Conservation (phyloP, 805 yeast genomes). For the Kodamaea nitidulidarum region DNA sequence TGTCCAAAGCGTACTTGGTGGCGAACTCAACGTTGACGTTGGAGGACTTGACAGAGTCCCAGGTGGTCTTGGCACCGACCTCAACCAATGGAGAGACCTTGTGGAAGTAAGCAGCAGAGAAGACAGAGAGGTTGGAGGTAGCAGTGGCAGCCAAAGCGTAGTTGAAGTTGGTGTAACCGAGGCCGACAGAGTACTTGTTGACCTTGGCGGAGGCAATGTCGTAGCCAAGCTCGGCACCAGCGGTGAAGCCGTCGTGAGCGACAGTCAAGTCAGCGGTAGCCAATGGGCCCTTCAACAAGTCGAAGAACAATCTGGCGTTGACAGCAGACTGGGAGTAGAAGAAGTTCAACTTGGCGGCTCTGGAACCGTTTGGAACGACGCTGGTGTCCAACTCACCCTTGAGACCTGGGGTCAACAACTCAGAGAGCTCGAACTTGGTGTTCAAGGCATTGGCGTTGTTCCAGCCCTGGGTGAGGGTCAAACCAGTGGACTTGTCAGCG, state of each 20-base stretch:
- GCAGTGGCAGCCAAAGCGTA: conserved; percentile 85
- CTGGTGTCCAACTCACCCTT: conserved; percentile 88
- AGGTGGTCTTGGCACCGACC: conserved; percentile 97
- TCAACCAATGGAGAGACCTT: conserved; percentile 85
- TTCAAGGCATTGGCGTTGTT: conserved; percentile 86
- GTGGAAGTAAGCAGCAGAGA: conserved; percentile 96
- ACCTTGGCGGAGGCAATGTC: conserved; percentile 90
- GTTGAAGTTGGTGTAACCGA: conserved; percentile 86
- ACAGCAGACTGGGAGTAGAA: conserved; percentile 90
- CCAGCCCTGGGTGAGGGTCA: conserved; percentile 97
- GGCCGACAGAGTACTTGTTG: conserved; percentile 89
- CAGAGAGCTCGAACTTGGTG: conserved; percentile 90
- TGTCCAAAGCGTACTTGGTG: conserved; percentile 88
- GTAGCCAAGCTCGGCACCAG: conserved; percentile 96
- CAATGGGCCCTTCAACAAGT: conserved; percentile 90
- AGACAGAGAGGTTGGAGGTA: conserved; percentile 79
- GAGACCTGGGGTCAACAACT: conserved; percentile 90
- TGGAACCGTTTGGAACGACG: conserved; percentile 77
- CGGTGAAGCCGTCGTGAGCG: conserved; percentile 94
- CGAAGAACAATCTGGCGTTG: conserved; percentile 92
- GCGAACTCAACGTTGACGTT: conserved; percentile 93
- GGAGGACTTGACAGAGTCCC: conserved; percentile 80
- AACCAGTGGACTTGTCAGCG: conserved; percentile 87
- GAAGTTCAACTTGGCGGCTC: conserved; percentile 85
- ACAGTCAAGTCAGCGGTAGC: conserved; percentile 93